A percentile compares a stretch with the other conserved stretches of the same genome.
Conservation (phyloP, 768 basidiomycete species). For the Russula vinacea region DNA sequence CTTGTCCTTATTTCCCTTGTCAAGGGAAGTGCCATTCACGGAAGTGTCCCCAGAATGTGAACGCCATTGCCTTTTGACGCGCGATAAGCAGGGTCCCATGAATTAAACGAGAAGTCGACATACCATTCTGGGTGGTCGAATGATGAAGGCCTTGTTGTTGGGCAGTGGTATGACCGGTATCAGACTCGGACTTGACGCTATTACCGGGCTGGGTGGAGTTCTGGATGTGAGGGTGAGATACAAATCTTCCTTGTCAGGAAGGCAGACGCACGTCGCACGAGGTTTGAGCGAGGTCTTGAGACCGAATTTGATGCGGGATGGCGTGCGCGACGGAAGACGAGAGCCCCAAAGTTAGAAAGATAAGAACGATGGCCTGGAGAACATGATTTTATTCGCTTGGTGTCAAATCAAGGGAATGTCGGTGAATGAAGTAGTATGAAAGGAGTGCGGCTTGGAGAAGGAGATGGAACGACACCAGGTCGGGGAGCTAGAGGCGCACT, state of each 20-base stretch:
- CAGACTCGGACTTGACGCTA: too few species aligned
- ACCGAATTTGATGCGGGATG: not conserved
- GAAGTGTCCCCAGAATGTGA: too few species aligned
- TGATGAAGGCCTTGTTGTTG: too few species aligned
- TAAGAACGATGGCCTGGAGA: slow-evolving; percentile 2
- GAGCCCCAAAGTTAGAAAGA: slow-evolving; percentile 1
- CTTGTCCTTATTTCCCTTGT: not conserved
- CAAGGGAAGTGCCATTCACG: too few species aligned
- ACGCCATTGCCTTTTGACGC: too few species aligned
- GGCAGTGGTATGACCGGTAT: not conserved
- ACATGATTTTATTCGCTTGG: slow-evolving; percentile 6
- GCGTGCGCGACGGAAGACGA: slow-evolving; percentile 1
- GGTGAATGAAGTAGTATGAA: not conserved
- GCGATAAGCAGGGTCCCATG: not conserved
- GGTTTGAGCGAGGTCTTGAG: not conserved
- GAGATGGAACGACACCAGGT: slow-evolving; percentile 7
- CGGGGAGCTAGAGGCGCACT: not conserved
- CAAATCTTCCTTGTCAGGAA: not conserved
- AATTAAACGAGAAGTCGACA: not conserved
- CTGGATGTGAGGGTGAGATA: slow-evolving; percentile 1
- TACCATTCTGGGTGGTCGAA: not conserved
- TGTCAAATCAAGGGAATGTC: not conserved
- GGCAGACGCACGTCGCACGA: not conserved
- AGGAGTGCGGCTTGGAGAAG: not conserved
- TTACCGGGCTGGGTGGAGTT: not conserved